Evolutionary conservation across 2,329 filamentous ascomycete species (phyloP).

Genomic region (Alternaria arbusti): DNA sequence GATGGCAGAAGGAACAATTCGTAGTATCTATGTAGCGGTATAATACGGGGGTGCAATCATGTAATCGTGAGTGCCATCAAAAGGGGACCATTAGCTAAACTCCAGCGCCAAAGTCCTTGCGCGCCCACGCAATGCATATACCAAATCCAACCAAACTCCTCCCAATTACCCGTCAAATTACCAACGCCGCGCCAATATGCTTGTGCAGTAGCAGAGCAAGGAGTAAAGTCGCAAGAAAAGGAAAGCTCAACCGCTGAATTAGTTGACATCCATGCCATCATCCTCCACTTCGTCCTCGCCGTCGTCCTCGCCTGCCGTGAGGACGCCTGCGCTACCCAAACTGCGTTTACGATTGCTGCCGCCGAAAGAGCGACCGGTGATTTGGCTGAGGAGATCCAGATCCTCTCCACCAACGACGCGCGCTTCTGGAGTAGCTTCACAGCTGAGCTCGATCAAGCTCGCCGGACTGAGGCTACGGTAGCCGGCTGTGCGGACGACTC

Average conservation of each 20-base stretch:
- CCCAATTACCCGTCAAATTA: background rate
- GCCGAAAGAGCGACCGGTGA: constrained; percentile 50
- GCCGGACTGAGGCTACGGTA: constrained; percentile 81
- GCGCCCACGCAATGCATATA: constrained; percentile 16
- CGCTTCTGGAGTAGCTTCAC: constrained; percentile 93
- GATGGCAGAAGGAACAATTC: background rate
- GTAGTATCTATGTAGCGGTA: constrained; percentile 4
- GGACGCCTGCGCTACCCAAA: constrained; percentile 43
- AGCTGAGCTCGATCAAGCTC: constrained; percentile 87
- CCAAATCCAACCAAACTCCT: background rate
- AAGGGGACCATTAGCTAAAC: background rate
- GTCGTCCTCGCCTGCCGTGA: constrained; percentile 51
- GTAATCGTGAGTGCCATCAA: constrained; percentile 3
- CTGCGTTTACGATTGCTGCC: constrained; percentile 53
- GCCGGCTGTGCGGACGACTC: constrained; percentile 85
- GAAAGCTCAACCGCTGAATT: background rate
- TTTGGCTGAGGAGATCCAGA: constrained; percentile 66
- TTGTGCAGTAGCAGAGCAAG: constrained; percentile 2
- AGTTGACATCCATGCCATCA: constrained; percentile 52
- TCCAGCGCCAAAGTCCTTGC: background rate
- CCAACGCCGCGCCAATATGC: constrained; percentile 28
- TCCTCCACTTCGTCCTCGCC: constrained; percentile 52
- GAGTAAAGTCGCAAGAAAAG: background rate
- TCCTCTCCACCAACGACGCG: constrained; percentile 88
- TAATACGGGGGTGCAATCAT: constrained; percentile 6